A percentile compares a stretch with the other conserved stretches of the same genome.
phyloP scores from a whole-genome alignment of 108 stramenopile species.

The Schizochytrium sp. region DNA sequence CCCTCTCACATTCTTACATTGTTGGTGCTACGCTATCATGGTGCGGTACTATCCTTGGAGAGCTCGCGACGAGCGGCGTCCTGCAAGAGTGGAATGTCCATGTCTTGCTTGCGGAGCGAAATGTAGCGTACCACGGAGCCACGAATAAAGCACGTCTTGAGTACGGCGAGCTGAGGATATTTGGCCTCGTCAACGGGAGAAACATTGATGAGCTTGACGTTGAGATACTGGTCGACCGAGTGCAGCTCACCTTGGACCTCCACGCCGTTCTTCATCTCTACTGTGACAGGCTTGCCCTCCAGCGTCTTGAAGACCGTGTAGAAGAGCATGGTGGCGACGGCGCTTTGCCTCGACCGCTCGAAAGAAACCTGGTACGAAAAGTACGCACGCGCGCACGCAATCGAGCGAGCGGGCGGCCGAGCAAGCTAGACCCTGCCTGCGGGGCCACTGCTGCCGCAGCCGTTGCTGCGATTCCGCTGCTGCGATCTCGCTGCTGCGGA shows the following conservation, averaged over 20 bases:
- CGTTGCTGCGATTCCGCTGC: too few relatives aligned
- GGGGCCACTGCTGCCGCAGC: too few relatives aligned
- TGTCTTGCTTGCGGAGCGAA: slow-evolving; percentile 83
- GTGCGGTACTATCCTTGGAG: slow-evolving; percentile 22
- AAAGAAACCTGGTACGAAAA: background rate
- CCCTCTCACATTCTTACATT: too few relatives aligned
- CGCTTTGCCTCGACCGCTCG: too few relatives aligned
- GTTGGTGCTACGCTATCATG: background rate
- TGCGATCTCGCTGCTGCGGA: too few relatives aligned
- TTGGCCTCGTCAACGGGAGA: slow-evolving; percentile 71
- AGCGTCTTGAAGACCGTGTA: slow-evolving; percentile 99
- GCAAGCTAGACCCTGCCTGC: background rate
- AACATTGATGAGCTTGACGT: slow-evolving; percentile 85
- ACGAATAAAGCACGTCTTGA: slow-evolving; percentile 93
- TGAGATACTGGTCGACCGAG: slow-evolving; percentile 97
- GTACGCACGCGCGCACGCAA: background rate
- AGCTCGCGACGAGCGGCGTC: slow-evolving; percentile 94
- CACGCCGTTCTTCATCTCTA: slow-evolving; percentile 97
- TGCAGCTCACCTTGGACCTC: slow-evolving; percentile 86
- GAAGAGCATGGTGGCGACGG: slow-evolving; percentile 62
- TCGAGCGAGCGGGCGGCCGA: background rate
- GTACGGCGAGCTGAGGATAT: slow-evolving; percentile 59
- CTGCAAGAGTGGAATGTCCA: slow-evolving; percentile 92
- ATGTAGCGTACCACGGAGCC: slow-evolving; percentile 97
- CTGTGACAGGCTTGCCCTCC: slow-evolving; percentile 91